Percentiles rank a stretch among this genome's conserved stretches.
These are phyloP conservation scores for Ajuga reptans DNA, from an alignment of 305 asterid genomes.

Conservation along the genomic window DNA sequence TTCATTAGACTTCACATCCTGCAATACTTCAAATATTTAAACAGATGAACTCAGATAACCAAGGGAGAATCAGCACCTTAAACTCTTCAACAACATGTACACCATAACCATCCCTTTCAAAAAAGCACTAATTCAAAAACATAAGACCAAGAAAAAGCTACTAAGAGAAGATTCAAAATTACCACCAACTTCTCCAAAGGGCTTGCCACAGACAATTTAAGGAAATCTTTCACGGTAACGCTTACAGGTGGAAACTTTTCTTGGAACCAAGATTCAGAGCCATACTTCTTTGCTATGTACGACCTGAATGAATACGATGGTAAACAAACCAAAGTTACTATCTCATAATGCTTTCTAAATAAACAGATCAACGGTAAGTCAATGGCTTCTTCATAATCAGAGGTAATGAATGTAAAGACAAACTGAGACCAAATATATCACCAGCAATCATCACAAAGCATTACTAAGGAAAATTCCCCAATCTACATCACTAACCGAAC, in stretches of 20 bases:
- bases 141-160: neutral
- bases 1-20: conserved; percentile 52
- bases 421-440: neutral
- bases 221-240: conserved; percentile 52
- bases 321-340: conserved; percentile 1
- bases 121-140: conserved; percentile 3
- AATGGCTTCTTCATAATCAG: neutral
- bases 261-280: conserved; percentile 46
- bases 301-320: conserved; percentile 40
- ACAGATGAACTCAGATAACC: conserved; percentile 6
- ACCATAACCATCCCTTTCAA: conserved; percentile 9
- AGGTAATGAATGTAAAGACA: too few species aligned
- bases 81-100: neutral
- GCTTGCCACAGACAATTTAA: conserved; percentile 46
- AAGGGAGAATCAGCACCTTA: neutral
- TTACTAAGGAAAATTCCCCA: conserved; percentile 8
- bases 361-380: neutral
- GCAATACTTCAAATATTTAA: conserved; percentile 27
- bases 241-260: conserved; percentile 35
- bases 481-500: conserved; percentile 44
- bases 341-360: neutral
- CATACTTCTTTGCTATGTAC: conserved; percentile 47
- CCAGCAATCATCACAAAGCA: neutral
- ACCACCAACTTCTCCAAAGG: conserved; percentile 61
- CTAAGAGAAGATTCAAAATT: conserved; percentile 13